Evolutionary conservation across 1,139 yeast genomes (phyloP).

Genomic region (Suhomyces yuchorum): DNA sequence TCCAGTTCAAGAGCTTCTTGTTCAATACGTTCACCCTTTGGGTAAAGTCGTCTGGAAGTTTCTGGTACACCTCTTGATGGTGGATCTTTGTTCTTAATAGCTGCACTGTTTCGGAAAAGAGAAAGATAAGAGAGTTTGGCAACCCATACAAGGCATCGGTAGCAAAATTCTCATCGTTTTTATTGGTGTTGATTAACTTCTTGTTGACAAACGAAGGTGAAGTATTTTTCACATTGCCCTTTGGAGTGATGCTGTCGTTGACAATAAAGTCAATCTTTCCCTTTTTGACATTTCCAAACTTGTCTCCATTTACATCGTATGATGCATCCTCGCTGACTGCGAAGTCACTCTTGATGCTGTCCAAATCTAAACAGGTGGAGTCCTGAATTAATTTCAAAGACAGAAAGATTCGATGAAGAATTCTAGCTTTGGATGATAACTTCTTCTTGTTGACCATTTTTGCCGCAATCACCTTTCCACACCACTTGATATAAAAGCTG

Average conservation of each 20-base stretch:
- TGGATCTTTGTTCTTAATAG: conserved; percentile 63
- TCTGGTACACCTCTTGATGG: conserved; percentile 36
- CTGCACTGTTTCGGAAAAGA: conserved; percentile 72
- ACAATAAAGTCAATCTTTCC: conserved; percentile 52
- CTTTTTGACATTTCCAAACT: conserved; percentile 29
- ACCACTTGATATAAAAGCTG: conserved; percentile 69
- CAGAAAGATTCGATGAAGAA: conserved; percentile 76
- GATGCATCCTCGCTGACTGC: conserved; percentile 33
- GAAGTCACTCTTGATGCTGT: conserved; percentile 40
- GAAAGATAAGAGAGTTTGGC: conserved; percentile 74
- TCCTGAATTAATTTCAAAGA: conserved; percentile 76
- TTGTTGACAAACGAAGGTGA: conserved; percentile 49
- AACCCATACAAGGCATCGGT: conserved; percentile 84
- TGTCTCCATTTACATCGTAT: conserved; percentile 46
- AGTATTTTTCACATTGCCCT: conserved; percentile 21
- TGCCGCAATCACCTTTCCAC: conserved; percentile 72
- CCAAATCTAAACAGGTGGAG: conserved; percentile 59
- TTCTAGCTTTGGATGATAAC: conserved; percentile 72
- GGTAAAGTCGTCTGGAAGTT: conserved; percentile 46
- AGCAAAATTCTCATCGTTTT: conserved; percentile 59
- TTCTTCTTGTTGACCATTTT: conserved; percentile 68
- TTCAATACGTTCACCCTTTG: conserved; percentile 52
- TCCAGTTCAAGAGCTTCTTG: conserved; percentile 61
- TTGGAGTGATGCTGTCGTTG: conserved; percentile 25
- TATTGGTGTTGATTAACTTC: conserved; percentile 46